Evolutionary conservation across 2,329 filamentous ascomycete genomes (phyloP), one percentile per base, ranked within the genome.

Genomic region (Microcera coccophila): DNA sequence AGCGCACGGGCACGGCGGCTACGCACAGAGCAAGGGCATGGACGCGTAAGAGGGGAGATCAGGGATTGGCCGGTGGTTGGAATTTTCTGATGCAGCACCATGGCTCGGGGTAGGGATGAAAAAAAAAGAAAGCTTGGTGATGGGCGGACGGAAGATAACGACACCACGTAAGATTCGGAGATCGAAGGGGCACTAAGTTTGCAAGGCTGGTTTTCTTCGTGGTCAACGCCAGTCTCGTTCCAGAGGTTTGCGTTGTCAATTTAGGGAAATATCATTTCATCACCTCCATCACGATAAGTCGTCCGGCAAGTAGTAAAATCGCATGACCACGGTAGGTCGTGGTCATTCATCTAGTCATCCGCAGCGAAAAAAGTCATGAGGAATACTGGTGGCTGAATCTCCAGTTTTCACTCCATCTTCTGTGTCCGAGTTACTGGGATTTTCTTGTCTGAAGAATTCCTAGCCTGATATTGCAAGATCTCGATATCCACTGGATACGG

Each of bases 401-500:
- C 22, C 22, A 26, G 22, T 26, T 26, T 26, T 7, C 12, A 26
- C 22, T 12, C 22, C 22, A 26, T 26, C 22, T 26, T 26, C 22
- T 26, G 12, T 26, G 22, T 26, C 12, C 12, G 7, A 12, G 7
- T 12, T 12, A 7, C 22, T 26, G n/a, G n/a, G n/a, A n/a, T 12
- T 26, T 26, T 26, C 22, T 7, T 7, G 22, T 7, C 22, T 7
- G 12, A 26, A 12, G 12, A 12, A 7, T 26, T 7, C 22, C 7
- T 26, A 26, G 12, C 22, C 22, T 26, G 22, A 7, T 26, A 12
- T 26, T 26, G 22, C 36, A 31, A 41, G 45, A 53, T 56, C 54
- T 52, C 54, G 54, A 57, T 57, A 46, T 34, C n/a, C 11, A 8
- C 15, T 10, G 15, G 8, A 32, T n/a, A 15, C 22, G 22, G 12